Percentiles rank a stretch among this genome's conserved stretches.
phyloP scores from a whole-genome alignment of 495 filamentous ascomycete genomes.

The Terfezia boudieri region DNA sequence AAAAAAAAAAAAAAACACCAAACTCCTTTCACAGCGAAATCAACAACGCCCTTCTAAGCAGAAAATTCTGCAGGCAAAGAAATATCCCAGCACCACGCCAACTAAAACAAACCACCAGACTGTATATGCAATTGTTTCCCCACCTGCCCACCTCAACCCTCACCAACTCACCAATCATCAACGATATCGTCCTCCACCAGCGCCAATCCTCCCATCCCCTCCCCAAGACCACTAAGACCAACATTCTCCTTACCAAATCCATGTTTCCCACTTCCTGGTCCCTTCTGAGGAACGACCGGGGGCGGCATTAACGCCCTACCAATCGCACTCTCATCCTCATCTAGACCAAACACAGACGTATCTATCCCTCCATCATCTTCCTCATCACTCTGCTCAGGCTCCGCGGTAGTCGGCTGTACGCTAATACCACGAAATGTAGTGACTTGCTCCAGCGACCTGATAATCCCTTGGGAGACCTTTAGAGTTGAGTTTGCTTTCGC shows the following conservation, averaged over 20 bases:
- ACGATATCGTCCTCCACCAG: slow-evolving; percentile 94
- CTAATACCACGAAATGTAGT: slow-evolving; percentile 31
- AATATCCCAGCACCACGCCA: no score
- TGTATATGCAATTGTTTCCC: neutral
- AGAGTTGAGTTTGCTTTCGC: no score
- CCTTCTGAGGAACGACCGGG: slow-evolving; percentile 16
- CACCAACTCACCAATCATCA: slow-evolving; percentile 33
- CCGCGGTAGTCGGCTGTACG: no score
- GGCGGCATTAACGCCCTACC: slow-evolving; percentile 8
- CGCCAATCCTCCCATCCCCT: slow-evolving; percentile 32
- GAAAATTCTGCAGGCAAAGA: no score
- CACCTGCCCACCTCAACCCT: neutral
- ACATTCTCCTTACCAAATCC: slow-evolving; percentile 4
- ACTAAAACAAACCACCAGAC: no score
- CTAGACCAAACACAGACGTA: slow-evolving; percentile 19
- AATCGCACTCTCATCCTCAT: slow-evolving; percentile 25
- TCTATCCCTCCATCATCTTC: slow-evolving; percentile 24
- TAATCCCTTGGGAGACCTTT: no score
- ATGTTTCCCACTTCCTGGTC: slow-evolving; percentile 8
- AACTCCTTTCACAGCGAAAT: no score
- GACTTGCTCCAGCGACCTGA: slow-evolving; percentile 36
- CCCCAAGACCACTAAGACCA: slow-evolving; percentile 19
- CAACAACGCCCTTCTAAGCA: no score
- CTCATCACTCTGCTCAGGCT: slow-evolving; percentile 20
- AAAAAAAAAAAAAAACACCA: neutral